Evolutionary conservation across 768 basidiomycete species (phyloP), one percentile per base, ranked within the genome.

Genomic region (Saitozyma sp.): DNA sequence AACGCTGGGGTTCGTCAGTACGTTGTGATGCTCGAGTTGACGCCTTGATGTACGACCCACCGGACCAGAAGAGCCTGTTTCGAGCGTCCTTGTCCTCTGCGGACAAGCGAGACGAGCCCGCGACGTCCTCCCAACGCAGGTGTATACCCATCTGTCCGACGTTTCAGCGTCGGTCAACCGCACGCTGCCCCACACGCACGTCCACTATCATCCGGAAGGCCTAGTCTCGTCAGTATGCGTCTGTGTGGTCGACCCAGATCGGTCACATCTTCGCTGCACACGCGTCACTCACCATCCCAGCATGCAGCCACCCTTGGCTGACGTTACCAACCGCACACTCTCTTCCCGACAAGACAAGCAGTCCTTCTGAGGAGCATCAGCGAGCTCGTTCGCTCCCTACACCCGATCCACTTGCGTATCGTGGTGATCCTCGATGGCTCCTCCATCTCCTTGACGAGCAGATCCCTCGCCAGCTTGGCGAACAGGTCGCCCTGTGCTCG

Each of bases 171-270:
- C 29, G 29, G 29, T 63, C 37, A 29, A 64, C 53, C 58, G 2
- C 8, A 29, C 48, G 43, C 45, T 3, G 14, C 14, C 3, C 1
- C 29, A 10, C 8, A 54, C 57, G 46, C 38, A 64, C 63, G 50
- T 64, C 63, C 43, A 50, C 52, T 19, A 64, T 64, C 63, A 64
- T 64, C 11, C 63, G 50, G 45, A 64, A 64, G 9, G 63, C 63
- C 58, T 55, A 5, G 29, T 29, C 29, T 29, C 29, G 29, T 29
- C 29, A 29, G 29, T 29, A 29, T 29, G 29, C 5, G 29, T 29
- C 29, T 29, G 29, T 29, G 29, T 2, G 29, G 29, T 29, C 29
- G 29, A 29, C 29, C 29, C 29, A 29, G 2, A 2, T 29, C 29
- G 29, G 29, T 29, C 29, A 29, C 29, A 29, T 29, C 29, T 29